Evolutionary conservation across 257 asterid species (phyloP).

Genomic region (Schizonepeta tenuifolia): DNA sequence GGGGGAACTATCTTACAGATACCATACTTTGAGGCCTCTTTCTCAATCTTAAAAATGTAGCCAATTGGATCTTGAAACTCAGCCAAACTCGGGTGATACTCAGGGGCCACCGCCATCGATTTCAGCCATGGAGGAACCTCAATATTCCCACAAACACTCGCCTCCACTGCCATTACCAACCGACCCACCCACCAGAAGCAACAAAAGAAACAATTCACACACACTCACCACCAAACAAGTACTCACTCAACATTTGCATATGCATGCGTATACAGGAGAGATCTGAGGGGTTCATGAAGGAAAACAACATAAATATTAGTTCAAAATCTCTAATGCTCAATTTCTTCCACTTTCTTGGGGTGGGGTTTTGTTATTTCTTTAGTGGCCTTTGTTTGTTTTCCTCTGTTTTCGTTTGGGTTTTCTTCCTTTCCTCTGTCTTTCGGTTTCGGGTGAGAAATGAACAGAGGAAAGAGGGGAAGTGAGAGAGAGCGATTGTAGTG

Average conservation of each 20-base stretch:
- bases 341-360: constrained; percentile 29
- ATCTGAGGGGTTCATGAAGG: constrained; percentile 53
- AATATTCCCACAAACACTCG: constrained; percentile 53
- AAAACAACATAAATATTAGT: constrained; percentile 23
- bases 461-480: constrained; percentile 43
- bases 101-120: constrained; percentile 94
- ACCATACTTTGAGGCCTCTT: constrained; percentile 89
- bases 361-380: constrained; percentile 16
- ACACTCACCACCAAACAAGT: constrained; percentile 29
- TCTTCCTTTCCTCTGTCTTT: constrained; percentile 46
- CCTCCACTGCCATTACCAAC: constrained; percentile 68
- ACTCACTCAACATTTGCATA: constrained; percentile 16
- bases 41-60: constrained; percentile 97
- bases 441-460: constrained; percentile 47
- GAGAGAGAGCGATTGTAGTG: constrained; percentile 11
- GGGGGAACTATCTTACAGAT: constrained; percentile 98
- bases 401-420: constrained; percentile 24
- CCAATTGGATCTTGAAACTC: constrained; percentile 99
- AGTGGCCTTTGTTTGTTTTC: neutral
- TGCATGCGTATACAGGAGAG: constrained; percentile 46
- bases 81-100: constrained; percentile 83
- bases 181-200: constrained; percentile 6
- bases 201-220: neutral
- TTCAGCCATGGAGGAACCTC: constrained; percentile 92
- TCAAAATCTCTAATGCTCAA: constrained; percentile 44